These are phyloP conservation scores for Xeromyces bisporus DNA, from an alignment of 495 filamentous ascomycete genomes.

Conservation along the genomic window DNA sequence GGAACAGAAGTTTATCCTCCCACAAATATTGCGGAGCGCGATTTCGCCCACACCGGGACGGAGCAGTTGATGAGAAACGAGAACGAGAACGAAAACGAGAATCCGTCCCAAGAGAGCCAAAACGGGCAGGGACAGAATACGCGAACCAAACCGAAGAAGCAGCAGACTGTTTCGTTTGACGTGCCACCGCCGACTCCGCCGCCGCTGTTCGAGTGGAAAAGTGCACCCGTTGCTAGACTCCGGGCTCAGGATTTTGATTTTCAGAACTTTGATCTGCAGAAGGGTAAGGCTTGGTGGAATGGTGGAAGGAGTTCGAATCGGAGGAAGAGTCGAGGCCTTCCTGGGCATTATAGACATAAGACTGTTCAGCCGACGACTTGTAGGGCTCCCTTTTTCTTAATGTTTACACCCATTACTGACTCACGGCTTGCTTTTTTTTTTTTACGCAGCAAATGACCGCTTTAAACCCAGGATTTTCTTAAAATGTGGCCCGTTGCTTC, in stretches of 20 bases:
- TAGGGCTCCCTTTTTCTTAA: slow-evolving; percentile 7
- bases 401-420: background rate
- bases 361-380: slow-evolving; percentile 20
- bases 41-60: background rate
- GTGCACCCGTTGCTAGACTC: slow-evolving; percentile 19
- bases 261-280: slow-evolving; percentile 22
- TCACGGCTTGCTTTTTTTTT: slow-evolving; percentile 8
- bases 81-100: background rate
- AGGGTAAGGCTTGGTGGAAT: slow-evolving; percentile 33
- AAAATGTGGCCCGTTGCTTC: slow-evolving; percentile 74
- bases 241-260: slow-evolving; percentile 25
- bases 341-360: slow-evolving; percentile 23
- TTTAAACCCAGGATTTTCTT: slow-evolving; percentile 76
- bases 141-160: slow-evolving; percentile 21
- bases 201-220: slow-evolving; percentile 29
- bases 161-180: slow-evolving; percentile 30
- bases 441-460: slow-evolving; percentile 36
- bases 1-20: background rate
- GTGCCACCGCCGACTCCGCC: slow-evolving; percentile 32
- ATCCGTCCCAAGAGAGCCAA: slow-evolving; percentile 7
- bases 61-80: background rate
- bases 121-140: slow-evolving; percentile 8
- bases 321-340: slow-evolving; percentile 25
- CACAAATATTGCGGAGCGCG: background rate
- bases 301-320: slow-evolving; percentile 17